Base-by-base conservation (phyloP, 768 basidiomycete genomes). In the Agaricus bisporus region DNA sequence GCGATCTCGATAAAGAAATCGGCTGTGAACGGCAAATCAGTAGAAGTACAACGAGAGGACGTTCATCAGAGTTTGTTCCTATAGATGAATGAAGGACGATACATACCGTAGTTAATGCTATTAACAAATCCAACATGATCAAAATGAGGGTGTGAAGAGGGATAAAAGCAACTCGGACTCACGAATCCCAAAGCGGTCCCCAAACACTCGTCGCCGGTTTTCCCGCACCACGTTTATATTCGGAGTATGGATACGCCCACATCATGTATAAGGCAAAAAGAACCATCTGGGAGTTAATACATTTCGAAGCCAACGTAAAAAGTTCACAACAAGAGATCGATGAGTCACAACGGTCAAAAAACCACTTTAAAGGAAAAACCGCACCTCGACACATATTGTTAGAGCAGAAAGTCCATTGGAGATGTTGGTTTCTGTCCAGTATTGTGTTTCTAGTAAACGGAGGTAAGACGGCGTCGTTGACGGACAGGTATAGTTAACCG, bases 401-500 rank as follows among this genome's bases (percentile, higher is more conserved):
- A 97, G 74, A 0, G 93, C 91, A 57, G 83, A 88, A 28, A 95
- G 68, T 1, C 93, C 93, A 55, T 95, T 79, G 0, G 91, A 80
- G 48, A 95, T 82, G 62, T 95, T 95, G 3, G 86, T 84, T 35
- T 74, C 68, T 2, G 91, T 89, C 92, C 93, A 94, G 62, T 83
- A 92, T 51, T 77, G 42, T 0, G 90, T 91, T n/a, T 71, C 90
- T 81, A 61, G 49, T 5, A 42, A 28, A 46, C 11, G 2, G 17
- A 12, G 20, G 41, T 53, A 59, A 53, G 44, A 48, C 32, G 32
- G 28, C 25, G 17, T 4, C 12, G 12, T 20, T 50, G 8, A 29
- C n/a, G 18, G 26, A 29, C 20, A 20, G 47, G 4, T 26, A 12
- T 25, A 18, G 58, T 41, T 47, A 8, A n/a, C 58, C 65, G 25